Evolutionary conservation across 306 rosid genomes (phyloP), one percentile per base, ranked within the genome.

Genomic region (Quercus wislizeni): DNA sequence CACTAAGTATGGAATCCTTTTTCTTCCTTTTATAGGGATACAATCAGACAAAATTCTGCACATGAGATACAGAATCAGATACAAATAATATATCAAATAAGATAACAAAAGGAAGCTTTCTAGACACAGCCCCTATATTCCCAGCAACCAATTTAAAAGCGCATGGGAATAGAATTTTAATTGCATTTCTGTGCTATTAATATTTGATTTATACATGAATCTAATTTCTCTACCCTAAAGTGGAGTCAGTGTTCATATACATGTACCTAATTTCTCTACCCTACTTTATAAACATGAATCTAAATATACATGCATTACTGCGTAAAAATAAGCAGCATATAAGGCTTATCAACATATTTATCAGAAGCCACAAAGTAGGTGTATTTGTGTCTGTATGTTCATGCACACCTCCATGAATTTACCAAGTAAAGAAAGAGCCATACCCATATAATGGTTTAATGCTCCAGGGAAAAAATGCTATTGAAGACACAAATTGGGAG

Each of bases 401-500:
- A 1, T 28, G 35, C 14, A 67, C 5, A 23, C 62, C 19, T 61
- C 3, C 69, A 30, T 73, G 70, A n/a, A 5, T 64, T 8, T 15
- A 18, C 5, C 0, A 27, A 55, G 77, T 56, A 25, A 54, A n/a
- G 25, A 79, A 68, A 78, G 11, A 83, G 81, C 19, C 80, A 61
- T 91, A 93, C 97, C 97, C 97, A 67, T 93, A 93, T 79, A 93
- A 76, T 3, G 97, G 97, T 73, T 93, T 93, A 59, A 93, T 89
- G 87, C 96, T 91, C 97, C 97, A 91, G 19, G 97, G 97, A 27
- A 93, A 93, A 80, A 93, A 91, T 69, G 90, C 91, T 41, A 93
- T 74, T 10, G 97, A 88, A 65, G 85, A 79, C 82, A 89, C 87
- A 82, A 93, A 91, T 79, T 93, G 97, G 27, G 96, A 93, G 76